These are phyloP conservation scores for Yarrowia sp. DNA, from an alignment of 805 yeast genomes.

Conservation along the genomic window DNA sequence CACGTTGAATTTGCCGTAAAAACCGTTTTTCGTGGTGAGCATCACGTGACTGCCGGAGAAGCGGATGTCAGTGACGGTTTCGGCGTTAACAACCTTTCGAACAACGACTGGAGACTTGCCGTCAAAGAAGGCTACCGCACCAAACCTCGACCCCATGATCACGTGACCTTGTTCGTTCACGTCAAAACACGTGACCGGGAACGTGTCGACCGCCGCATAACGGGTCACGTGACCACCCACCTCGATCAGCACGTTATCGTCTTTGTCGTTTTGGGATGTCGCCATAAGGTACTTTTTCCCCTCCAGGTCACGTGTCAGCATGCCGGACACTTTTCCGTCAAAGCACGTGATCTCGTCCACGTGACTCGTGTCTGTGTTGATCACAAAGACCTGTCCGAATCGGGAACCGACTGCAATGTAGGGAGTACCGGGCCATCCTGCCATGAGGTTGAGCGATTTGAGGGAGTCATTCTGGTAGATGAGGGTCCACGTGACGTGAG, in stretches of 20 bases:
- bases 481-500: background rate
- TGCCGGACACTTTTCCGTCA: conserved; percentile 11
- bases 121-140: background rate
- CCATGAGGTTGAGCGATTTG: conserved; percentile 13
- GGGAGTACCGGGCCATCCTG: conserved; percentile 17
- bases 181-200: conserved; percentile 35
- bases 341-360: background rate
- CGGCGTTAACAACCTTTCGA: conserved; percentile 16
- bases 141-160: conserved; percentile 18
- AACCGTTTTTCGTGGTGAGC: conserved; percentile 12
- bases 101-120: background rate
- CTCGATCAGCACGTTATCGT: conserved; percentile 18
- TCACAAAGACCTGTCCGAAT: conserved; percentile 27
- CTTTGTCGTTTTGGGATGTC: conserved; percentile 18
- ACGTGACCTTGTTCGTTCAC: background rate
- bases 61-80: conserved; percentile 1
- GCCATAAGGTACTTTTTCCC: background rate
- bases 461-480: conserved; percentile 9
- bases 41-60: background rate
- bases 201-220: conserved; percentile 3
- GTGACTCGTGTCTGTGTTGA: conserved; percentile 11
- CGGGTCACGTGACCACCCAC: background rate
- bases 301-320: conserved; percentile 7
- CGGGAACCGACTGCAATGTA: conserved; percentile 12
- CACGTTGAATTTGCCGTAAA: conserved; percentile 4